Base-by-base conservation (phyloP, 169 alveolate genomes). In the Eimeria praecox region DNA sequence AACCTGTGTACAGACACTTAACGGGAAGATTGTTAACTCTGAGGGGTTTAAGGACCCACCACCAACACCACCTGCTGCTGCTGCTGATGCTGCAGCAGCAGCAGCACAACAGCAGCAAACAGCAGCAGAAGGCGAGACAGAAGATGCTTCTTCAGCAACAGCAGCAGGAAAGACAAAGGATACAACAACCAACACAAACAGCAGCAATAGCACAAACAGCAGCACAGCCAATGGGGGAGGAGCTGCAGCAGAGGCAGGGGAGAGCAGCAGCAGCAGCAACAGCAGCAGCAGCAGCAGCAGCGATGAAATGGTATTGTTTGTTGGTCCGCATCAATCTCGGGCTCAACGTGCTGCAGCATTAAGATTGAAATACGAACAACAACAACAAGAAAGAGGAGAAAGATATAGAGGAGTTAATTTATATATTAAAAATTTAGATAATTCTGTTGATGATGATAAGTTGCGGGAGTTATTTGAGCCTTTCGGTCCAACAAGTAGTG, bases 391-490 rank as follows among this genome's bases (percentile, higher is more conserved):
- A 62, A 96, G 88, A 56, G 96, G 97, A 66, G 97, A 97, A 90
- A 96, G 97, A 52, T 97, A 96, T 92, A 97, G 96, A 94, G 99
- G 99, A 22, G 99, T 98, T 54, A 99, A 98, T 96, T 97, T 99
- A 64, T 99, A 98, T 96, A 97, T 99, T 92, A 99, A 99, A 97
- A 99, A 99, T 96, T 96, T 99, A 97, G 99, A 98, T 54, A 99
- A 98, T 90, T 82, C 98, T 56, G 96, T 98, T 44, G 98, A 97
- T 94, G 99, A 99, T 95, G 98, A 95, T 88, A 97, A 96, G 56
- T 97, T 99, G 95, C 97, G 98, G 40, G 98, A 97, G 59, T 96
- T 98, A 71, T 99, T 99, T 94, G 98, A 97, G 92, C 98, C 98
- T 30, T 99, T 97, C 77, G 99, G 99, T 0, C 97, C 98, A 46